Percentiles rank a stretch among this genome's conserved stretches.
Evolutionary conservation across 805 yeast species (phyloP).

Genomic region (Schwanniomyces occidentalis): DNA sequence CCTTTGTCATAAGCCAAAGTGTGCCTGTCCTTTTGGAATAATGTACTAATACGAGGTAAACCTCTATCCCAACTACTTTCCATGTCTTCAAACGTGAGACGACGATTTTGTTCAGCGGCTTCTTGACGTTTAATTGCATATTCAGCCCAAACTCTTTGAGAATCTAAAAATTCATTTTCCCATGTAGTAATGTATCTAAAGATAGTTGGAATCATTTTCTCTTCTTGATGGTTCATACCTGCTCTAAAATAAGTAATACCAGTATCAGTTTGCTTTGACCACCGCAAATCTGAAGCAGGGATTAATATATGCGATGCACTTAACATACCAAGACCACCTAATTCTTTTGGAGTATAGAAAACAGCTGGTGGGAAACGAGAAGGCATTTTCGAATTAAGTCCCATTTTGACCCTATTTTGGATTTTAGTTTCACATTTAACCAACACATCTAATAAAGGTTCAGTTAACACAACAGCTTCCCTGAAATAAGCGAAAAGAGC

Average conservation of each 20-base stretch:
- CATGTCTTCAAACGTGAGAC: constrained; percentile 88
- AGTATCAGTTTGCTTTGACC: constrained; percentile 92
- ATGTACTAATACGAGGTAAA: constrained; percentile 90
- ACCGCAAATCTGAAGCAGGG: constrained; percentile 87
- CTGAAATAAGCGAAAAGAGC: constrained; percentile 86
- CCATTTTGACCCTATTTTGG: constrained; percentile 92
- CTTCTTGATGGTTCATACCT: constrained; percentile 85
- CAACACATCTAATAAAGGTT: constrained; percentile 69
- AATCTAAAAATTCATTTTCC: constrained; percentile 94
- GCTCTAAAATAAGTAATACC: constrained; percentile 93
- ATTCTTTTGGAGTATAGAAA: constrained; percentile 93
- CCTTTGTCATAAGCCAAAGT: constrained; percentile 95
- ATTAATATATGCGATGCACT: constrained; percentile 95
- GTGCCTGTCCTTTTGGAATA: constrained; percentile 93
- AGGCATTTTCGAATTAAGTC: constrained; percentile 97
- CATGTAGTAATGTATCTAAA: constrained; percentile 92
- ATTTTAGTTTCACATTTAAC: constrained; percentile 92
- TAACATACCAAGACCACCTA: constrained; percentile 97
- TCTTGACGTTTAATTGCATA: constrained; percentile 87
- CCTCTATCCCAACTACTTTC: constrained; percentile 98
- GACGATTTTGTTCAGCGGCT: constrained; percentile 80
- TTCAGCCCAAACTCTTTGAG: constrained; percentile 97
- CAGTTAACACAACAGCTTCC: constrained; percentile 89
- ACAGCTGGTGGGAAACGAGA: constrained; percentile 98
- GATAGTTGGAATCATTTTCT: constrained; percentile 84